Evolutionary conservation across 176 grass and related monocot genomes (phyloP), one percentile per base, ranked within the genome.

Genomic region (Oryza punctata): DNA sequence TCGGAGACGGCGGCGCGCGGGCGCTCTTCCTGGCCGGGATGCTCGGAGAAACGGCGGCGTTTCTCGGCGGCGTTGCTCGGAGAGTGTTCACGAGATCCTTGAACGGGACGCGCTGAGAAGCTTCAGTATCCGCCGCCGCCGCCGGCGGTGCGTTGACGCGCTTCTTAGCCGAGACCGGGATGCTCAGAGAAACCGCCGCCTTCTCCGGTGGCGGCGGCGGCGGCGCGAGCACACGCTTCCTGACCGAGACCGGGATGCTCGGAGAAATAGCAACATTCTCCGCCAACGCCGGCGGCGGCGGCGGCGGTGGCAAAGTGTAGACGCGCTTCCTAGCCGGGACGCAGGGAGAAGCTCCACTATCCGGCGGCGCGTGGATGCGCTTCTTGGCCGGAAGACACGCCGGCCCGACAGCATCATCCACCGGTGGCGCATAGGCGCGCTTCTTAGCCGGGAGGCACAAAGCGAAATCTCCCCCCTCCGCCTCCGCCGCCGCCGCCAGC

Each of bases 311-410:
- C 45, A 47, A 3, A 14, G 3, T 12, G 45, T 47, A 12, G 45
- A 54, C 70, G 25, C 88, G 77, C 90, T 97, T 92, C 88, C 89
- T 97, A 63, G 78, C 86, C 0, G 92, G 94, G 38, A 14, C 2
- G 33, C 49, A 4, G 14, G 75, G 64, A 52, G 49, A 52, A 6
- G 49, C 15, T 19, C 27, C 18, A 6, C 8, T 8, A 21, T 25
- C 63, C 27, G 18, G 1, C 59, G 21, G 11, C 37, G 33, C 28
- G 3, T 70, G 77, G 1, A 47, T 2, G 10, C 21, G 76, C 81
- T 88, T 91, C 63, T 84, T 89, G 7, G 79, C 63, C 24, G 40
- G 28, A 5, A 77, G 65, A 9, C 38, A n/a, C 9, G 13, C 27
- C 38, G 40, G 3, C 2, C 9, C 18, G 38, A 54, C 57, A 1